A percentile compares a stretch with the other conserved stretches of the same genome.
Conservation (phyloP, 768 basidiomycete species). For the Pleurotus tuoliensis region DNA sequence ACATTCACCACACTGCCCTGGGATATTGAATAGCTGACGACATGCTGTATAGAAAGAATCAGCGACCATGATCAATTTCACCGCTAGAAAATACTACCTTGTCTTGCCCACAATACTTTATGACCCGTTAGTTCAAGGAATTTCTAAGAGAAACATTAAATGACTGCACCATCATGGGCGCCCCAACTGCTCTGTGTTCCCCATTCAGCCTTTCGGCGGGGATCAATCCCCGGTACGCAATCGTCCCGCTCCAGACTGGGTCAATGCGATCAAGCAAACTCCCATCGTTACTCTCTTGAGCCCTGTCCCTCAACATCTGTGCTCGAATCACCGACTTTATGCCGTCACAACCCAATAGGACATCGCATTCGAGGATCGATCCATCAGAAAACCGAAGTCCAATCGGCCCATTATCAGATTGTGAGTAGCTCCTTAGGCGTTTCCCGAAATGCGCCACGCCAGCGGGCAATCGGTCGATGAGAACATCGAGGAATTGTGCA, state of each 20-base stretch:
- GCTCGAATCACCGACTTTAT: constrained; percentile 32
- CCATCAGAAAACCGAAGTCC: constrained; percentile 27
- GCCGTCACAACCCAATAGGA: constrained; percentile 46
- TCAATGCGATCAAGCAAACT: constrained; percentile 30
- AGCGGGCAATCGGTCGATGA: constrained; percentile 28
- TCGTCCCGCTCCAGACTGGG: constrained; percentile 43
- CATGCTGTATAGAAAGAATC: constrained; percentile 26
- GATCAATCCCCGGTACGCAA: constrained; percentile 44
- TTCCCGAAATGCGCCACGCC: constrained; percentile 35
- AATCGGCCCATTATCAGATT: constrained; percentile 13
- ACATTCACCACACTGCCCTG: constrained; percentile 41
- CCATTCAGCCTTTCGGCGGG: constrained; percentile 24
- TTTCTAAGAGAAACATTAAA: background rate
- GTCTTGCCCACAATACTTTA: constrained; percentile 44
- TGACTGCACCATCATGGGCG: constrained; percentile 40
- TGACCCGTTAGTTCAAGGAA: background rate
- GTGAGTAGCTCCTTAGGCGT: constrained; percentile 26
- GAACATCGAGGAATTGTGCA: constrained; percentile 42
- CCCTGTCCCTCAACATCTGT: constrained; percentile 24
- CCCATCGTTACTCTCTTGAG: constrained; percentile 18
- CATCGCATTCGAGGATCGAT: constrained; percentile 30
- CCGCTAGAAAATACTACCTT: constrained; percentile 25
- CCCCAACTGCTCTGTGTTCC: constrained; percentile 28
- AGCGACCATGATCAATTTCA: background rate
- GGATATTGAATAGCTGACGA: constrained; percentile 46